These are phyloP conservation scores for Candida adriatica DNA, from an alignment of 805 yeast genomes.

Conservation along the genomic window DNA sequence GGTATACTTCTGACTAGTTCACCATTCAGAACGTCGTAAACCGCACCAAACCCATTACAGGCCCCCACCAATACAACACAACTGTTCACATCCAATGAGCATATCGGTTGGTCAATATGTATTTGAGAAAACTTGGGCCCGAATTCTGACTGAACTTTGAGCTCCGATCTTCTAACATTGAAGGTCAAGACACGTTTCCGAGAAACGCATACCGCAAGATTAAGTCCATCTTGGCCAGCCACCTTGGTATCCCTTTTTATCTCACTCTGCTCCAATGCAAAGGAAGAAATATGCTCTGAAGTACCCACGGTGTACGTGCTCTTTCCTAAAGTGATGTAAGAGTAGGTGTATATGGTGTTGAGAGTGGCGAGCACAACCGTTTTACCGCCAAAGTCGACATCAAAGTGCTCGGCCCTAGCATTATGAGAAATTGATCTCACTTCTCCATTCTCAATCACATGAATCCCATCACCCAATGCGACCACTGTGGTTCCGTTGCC, in stretches of 20 bases:
- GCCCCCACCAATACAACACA: constrained; percentile 18
- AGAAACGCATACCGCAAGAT: constrained; percentile 15
- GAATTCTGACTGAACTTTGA: constrained; percentile 2
- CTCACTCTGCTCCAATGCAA: constrained; percentile 16
- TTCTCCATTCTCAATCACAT: too few species aligned
- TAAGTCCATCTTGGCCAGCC: constrained; percentile 24
- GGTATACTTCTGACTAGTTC: constrained; percentile 12
- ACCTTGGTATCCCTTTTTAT: constrained; percentile 4
- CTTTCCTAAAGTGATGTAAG: constrained; percentile 10
- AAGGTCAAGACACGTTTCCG: constrained; percentile 9
- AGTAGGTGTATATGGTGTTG: constrained; percentile 4
- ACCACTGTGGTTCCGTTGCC: constrained; percentile 7
- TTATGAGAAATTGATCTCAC: too few species aligned
- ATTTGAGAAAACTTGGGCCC: constrained; percentile 2
- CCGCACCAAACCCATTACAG: constrained; percentile 20
- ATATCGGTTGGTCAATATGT: constrained; percentile 8
- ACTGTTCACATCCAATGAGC: constrained; percentile 18
- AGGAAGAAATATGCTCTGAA: constrained; percentile 7
- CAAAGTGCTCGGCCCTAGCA: constrained; percentile 11
- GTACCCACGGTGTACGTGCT: constrained; percentile 2
- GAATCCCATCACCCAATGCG: too few species aligned
- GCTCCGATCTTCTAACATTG: constrained; percentile 10
- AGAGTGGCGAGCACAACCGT: constrained; percentile 9
- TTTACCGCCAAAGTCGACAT: constrained; percentile 21
- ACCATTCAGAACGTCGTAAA: constrained; percentile 20